Percentiles rank a stretch among this genome's conserved stretches.
Evolutionary conservation across 1,139 yeast genomes (phyloP).

Genomic region (Pichia sp.): DNA sequence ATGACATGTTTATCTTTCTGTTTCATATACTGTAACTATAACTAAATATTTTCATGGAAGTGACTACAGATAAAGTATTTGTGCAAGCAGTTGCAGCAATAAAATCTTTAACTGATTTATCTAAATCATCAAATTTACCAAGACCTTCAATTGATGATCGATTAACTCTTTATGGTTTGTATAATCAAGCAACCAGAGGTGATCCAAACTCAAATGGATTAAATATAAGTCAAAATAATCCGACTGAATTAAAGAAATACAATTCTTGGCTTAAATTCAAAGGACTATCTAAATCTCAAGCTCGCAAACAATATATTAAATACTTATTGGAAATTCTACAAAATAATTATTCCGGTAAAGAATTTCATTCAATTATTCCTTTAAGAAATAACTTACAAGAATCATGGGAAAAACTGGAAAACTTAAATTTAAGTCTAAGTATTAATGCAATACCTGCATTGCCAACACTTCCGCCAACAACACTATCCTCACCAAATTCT

Average conservation of each 20-base stretch:
- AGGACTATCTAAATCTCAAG: conserved; percentile 66
- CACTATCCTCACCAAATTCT: neutral
- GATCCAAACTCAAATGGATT: conserved; percentile 69
- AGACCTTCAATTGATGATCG: conserved; percentile 75
- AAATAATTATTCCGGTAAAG: neutral
- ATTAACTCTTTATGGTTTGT: conserved; percentile 68
- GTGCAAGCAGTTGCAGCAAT: conserved; percentile 77
- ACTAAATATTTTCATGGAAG: conserved; percentile 22
- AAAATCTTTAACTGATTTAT: conserved; percentile 61
- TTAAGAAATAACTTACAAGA: conserved; percentile 4
- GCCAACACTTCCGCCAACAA: neutral
- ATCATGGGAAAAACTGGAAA: conserved; percentile 53
- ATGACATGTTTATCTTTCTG: neutral
- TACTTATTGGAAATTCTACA: conserved; percentile 49
- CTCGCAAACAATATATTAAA: conserved; percentile 64
- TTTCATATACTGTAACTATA: neutral
- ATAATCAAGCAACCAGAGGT: conserved; percentile 87
- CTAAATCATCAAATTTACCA: conserved; percentile 65
- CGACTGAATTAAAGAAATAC: conserved; percentile 63
- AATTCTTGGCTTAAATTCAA: conserved; percentile 80
- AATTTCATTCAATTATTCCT: neutral
- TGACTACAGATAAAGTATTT: conserved; percentile 62
- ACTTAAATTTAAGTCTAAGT: neutral
- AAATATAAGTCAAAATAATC: conserved; percentile 40
- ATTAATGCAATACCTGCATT: neutral